phyloP scores from a whole-genome alignment of 345 rosid species.

The Carallia brachiata region DNA sequence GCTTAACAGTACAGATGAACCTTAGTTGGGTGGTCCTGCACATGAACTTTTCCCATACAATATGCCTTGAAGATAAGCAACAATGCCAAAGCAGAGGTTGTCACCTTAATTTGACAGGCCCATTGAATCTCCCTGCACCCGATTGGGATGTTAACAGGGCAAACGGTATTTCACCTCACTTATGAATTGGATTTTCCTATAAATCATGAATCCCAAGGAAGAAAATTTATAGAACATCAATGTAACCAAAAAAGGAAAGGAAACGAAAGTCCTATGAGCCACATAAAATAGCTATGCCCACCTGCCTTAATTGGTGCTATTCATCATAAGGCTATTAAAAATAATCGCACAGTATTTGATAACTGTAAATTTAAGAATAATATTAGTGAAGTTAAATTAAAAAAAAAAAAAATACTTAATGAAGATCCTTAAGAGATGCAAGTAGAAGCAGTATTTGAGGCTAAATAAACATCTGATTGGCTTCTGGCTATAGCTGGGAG shows the following conservation, averaged over 20 bases:
- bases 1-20: conserved; percentile 31
- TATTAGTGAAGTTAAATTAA: conserved; percentile 2
- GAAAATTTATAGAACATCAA: background rate
- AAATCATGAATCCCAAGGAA: no score
- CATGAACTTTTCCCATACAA: conserved; percentile 27
- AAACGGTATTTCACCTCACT: background rate
- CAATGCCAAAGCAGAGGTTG: no score
- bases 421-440: conserved; percentile 69
- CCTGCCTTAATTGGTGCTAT: conserved; percentile 68
- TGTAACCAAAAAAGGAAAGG: background rate
- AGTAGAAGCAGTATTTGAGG: conserved; percentile 33
- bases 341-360: conserved; percentile 17
- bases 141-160: conserved; percentile 2
- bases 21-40: conserved; percentile 70
- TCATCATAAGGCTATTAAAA: conserved; percentile 77
- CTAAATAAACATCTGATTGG: conserved; percentile 49
- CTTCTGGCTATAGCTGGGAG: conserved; percentile 71
- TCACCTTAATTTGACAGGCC: no score
- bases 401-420: conserved; percentile 57
- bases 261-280: background rate
- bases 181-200: no score
- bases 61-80: no score
- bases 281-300: conserved; percentile 26
- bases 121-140: conserved; percentile 54
- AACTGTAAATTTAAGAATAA: conserved; percentile 14